These are phyloP conservation scores for Marsdenia floribunda DNA, from an alignment of 257 asterid genomes.

Conservation along the genomic window DNA sequence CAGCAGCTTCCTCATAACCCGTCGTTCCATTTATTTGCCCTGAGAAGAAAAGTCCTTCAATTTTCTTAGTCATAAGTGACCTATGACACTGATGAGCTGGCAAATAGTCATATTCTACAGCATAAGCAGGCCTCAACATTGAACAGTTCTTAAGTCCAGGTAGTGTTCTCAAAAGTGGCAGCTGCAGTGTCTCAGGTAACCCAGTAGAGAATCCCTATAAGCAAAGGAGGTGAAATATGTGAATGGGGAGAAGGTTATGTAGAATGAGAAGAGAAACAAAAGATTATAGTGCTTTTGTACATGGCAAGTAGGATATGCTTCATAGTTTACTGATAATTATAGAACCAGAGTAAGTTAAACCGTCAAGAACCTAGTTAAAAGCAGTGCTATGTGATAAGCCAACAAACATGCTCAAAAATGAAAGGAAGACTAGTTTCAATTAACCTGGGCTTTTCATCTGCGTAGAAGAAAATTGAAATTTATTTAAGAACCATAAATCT, in stretches of 20 bases:
- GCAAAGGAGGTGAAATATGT: conserved; percentile 18
- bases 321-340: background rate
- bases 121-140: conserved; percentile 98
- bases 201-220: conserved; percentile 96
- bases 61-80: conserved; percentile 91
- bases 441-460: background rate
- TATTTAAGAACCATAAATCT: background rate
- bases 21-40: conserved; percentile 99
- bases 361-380: background rate
- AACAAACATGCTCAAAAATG: background rate
- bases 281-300: background rate
- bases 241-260: background rate
- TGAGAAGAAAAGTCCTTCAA: conserved; percentile 93
- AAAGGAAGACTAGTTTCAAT: background rate
- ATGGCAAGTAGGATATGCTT: background rate
- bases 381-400: background rate
- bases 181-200: conserved; percentile 92
- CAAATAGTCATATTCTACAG: conserved; percentile 96
- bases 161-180: conserved; percentile 83
- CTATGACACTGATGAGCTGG: conserved; percentile 96
- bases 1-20: conserved; percentile 99
- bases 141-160: conserved; percentile 98
- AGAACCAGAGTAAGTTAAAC: background rate
- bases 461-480: background rate
- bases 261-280: background rate